phyloP scores from a whole-genome alignment of 257 asterid genomes.

The Gardenia jasminoides region DNA sequence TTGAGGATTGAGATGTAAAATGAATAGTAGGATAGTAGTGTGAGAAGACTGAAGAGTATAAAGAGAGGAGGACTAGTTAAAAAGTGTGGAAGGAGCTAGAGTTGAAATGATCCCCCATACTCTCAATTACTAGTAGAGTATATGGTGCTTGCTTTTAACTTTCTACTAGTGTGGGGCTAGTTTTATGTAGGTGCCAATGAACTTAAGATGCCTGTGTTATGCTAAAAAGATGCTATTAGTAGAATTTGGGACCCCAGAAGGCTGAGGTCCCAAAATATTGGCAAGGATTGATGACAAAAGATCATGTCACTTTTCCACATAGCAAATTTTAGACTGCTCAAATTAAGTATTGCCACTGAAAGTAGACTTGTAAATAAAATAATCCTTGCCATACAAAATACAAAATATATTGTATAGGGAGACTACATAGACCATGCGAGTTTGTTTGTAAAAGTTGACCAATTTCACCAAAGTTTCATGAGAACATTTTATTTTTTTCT shows the following conservation, averaged over 20 bases:
- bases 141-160: too few relatives aligned
- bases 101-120: not conserved
- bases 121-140: too few relatives aligned
- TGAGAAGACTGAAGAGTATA: too few relatives aligned
- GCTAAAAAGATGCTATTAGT: not conserved
- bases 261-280: constrained; percentile 13
- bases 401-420: not conserved
- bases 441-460: too few relatives aligned
- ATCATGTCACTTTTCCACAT: not conserved
- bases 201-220: not conserved
- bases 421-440: not conserved
- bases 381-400: not conserved
- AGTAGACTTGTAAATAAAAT: not conserved
- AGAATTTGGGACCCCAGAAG: constrained; percentile 5
- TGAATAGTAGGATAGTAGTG: not conserved
- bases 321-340: not conserved
- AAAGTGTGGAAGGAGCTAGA: not conserved
- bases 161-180: too few relatives aligned
- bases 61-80: not conserved
- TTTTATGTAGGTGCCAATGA: not conserved
- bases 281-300: constrained; percentile 9
- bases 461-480: not conserved
- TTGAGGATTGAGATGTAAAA: not conserved
- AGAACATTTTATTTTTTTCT: too few relatives aligned
- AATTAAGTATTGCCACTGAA: not conserved